Conservation (phyloP, 768 basidiomycete genomes). For the Roridomyces roridus region DNA sequence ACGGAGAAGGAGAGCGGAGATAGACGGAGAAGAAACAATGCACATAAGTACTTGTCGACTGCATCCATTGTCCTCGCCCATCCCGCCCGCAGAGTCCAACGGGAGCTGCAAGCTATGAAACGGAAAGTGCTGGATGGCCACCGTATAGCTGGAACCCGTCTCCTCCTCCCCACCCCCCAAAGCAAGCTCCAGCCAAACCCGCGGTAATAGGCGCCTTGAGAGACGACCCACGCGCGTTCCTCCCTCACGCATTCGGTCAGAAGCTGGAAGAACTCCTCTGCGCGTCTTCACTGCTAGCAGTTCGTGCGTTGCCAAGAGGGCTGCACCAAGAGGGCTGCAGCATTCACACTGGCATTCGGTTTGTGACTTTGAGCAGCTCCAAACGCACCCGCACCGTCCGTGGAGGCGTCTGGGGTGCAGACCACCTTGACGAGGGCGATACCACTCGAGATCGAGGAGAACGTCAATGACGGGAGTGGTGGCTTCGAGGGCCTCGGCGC, state of each 20-base stretch:
- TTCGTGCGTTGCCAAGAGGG: slow-evolving; percentile 87
- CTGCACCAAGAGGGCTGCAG: too few relatives aligned
- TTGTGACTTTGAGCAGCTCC: neutral
- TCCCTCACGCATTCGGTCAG: slow-evolving; percentile 89
- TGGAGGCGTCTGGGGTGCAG: slow-evolving; percentile 47
- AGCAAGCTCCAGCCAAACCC: too few relatives aligned
- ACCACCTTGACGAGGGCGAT: slow-evolving; percentile 23
- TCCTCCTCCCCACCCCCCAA: neutral
- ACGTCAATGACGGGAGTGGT: slow-evolving; percentile 88
- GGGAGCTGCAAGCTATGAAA: slow-evolving; percentile 87
- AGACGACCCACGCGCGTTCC: slow-evolving; percentile 68
- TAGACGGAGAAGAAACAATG: neutral
- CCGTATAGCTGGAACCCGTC: slow-evolving; percentile 83
- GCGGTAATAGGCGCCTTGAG: too few relatives aligned
- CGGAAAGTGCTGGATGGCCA: slow-evolving; percentile 90
- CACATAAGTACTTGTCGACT: too few relatives aligned
- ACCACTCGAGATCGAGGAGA: slow-evolving; percentile 65
- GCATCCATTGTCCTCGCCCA: too few relatives aligned
- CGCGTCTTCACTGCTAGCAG: slow-evolving; percentile 99
- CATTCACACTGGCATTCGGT: too few relatives aligned
- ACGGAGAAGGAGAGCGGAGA: slow-evolving; percentile 9
- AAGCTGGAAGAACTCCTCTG: slow-evolving; percentile 96
- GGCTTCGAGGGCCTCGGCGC: slow-evolving; percentile 81
- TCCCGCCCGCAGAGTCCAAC: slow-evolving; percentile 12
- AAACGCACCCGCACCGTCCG: slow-evolving; percentile 41